Evolutionary conservation across 768 basidiomycete genomes (phyloP), one percentile per base, ranked within the genome.

Genomic region (Leccinum obscurum): DNA sequence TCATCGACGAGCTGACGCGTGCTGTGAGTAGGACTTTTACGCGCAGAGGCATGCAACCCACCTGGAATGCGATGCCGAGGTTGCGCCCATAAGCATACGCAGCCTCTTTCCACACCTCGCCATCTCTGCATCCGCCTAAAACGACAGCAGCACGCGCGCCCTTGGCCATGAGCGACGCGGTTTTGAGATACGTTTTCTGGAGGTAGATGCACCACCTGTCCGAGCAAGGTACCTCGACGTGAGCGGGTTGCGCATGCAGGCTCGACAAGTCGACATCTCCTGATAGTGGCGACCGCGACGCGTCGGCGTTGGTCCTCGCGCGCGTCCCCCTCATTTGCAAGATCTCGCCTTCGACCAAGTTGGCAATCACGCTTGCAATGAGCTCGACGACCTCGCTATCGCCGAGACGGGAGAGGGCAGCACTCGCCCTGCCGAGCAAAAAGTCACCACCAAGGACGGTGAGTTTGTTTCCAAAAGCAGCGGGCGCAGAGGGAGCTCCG

Each of bases 291-390:
- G 28, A 34, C 2, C 9, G 6, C 15, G 55, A 24, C 15, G 30
- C 34, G 17, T 56, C 56, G 6, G 22, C 35, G 32, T 26, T 10
- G n/a, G 48, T 15, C 61, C 70, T 41, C 2, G 30, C 34, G 1
- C 39, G 48, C 1, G 61, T n/a, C 1, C 66, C 70, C 8, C 60
- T 68, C 82, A 87, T 85, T 76, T 92, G 89, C 77, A 97, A 76
- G 48, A 98, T 89, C 77, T 98, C 93, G 35, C 96, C 97, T 72
- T 98, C 96, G n/a, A 95, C 95, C 41, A 96, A 80, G 70, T 98
- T 98, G 3, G 93, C 87, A 57, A 99, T 90, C 60, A 98, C 93
- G 68, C 87, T 89, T 4, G 93, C 86, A 51, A 98, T 85, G 59
- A 98, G 82, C 73, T 99, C 97, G 54, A 98, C 93, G 55, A 96